Percentiles rank a stretch among this genome's conserved stretches.
phyloP scores from a whole-genome alignment of 1,139 yeast species.

The Suhomyces guaymorum region DNA sequence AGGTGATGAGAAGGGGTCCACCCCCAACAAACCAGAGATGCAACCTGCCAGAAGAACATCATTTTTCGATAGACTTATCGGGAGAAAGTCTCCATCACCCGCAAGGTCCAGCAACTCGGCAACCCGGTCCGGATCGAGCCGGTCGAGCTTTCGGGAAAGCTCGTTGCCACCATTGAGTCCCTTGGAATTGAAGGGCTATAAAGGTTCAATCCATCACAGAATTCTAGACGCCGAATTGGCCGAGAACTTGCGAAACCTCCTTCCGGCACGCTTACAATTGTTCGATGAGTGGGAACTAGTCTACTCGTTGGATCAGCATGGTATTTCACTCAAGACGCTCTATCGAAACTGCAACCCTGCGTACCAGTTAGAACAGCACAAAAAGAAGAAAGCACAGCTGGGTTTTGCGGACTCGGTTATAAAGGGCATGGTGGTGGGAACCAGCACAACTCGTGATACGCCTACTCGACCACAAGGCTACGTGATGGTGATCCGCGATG shows the following conservation, averaged over 20 bases:
- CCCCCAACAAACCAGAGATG: conserved; percentile 1
- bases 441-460: conserved; percentile 20
- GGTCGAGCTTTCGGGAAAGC: conserved; percentile 5
- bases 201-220: conserved; percentile 53
- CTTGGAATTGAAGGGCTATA: conserved; percentile 53
- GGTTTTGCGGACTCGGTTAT: conserved; percentile 45
- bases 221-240: conserved; percentile 64
- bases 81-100: conserved; percentile 10
- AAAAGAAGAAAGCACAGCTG: conserved; percentile 23
- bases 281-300: conserved; percentile 74
- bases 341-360: conserved; percentile 45
- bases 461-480: conserved; percentile 56
- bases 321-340: conserved; percentile 80
- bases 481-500: conserved; percentile 67
- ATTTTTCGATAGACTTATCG: conserved; percentile 11
- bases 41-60: conserved; percentile 7
- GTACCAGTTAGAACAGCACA: conserved; percentile 29
- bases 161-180: conserved; percentile 39
- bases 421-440: conserved; percentile 31
- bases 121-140: conserved; percentile 3
- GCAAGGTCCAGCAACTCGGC: conserved; percentile 2
- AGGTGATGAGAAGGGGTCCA: conserved; percentile 1
- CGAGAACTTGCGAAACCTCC: conserved; percentile 65
- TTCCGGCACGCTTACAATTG: conserved; percentile 79
- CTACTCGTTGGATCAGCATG: conserved; percentile 88